These are phyloP conservation scores for Protea cynaroides DNA, from an alignment of 164 flowering plant genomes.

Conservation along the genomic window DNA sequence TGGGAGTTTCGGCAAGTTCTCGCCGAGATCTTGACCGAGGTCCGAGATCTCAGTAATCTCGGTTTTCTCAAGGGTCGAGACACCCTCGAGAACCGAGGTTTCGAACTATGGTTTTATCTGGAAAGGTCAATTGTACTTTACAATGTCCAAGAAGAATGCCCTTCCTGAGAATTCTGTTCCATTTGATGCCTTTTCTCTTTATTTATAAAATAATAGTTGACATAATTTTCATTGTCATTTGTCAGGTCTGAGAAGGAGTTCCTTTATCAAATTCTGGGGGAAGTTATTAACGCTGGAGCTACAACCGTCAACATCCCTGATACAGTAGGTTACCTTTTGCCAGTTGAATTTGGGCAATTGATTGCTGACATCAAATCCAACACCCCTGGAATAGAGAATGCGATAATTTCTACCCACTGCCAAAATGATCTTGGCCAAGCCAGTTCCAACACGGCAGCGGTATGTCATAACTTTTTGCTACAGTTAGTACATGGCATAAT, in stretches of 20 bases:
- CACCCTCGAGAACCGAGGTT: too few relatives aligned
- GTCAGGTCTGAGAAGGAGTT: constrained; percentile 82
- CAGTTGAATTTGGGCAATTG: constrained; percentile 69
- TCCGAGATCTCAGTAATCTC: too few relatives aligned
- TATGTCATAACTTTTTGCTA: constrained; percentile 22
- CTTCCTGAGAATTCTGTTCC: background rate
- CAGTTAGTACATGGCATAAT: background rate
- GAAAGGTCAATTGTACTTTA: too few relatives aligned
- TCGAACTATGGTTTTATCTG: too few relatives aligned
- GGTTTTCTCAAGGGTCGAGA: too few relatives aligned
- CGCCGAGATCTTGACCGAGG: too few relatives aligned
- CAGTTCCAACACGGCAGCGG: constrained; percentile 86
- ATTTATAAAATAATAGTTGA: background rate
- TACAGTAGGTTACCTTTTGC: constrained; percentile 79
- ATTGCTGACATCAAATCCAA: constrained; percentile 88
- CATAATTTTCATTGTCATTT: constrained; percentile 5
- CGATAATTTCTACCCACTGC: constrained; percentile 93
- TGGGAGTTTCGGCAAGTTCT: too few relatives aligned
- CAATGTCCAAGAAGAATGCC: too few relatives aligned
- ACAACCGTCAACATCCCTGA: constrained; percentile 97
- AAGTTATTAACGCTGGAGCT: constrained; percentile 95
- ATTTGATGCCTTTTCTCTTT: background rate
- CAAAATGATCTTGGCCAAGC: constrained; percentile 99
- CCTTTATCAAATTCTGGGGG: constrained; percentile 75
- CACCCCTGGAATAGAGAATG: constrained; percentile 86